Base-by-base conservation (phyloP, 2,329 filamentous ascomycete species). In the Paecilomyces sp. region DNA sequence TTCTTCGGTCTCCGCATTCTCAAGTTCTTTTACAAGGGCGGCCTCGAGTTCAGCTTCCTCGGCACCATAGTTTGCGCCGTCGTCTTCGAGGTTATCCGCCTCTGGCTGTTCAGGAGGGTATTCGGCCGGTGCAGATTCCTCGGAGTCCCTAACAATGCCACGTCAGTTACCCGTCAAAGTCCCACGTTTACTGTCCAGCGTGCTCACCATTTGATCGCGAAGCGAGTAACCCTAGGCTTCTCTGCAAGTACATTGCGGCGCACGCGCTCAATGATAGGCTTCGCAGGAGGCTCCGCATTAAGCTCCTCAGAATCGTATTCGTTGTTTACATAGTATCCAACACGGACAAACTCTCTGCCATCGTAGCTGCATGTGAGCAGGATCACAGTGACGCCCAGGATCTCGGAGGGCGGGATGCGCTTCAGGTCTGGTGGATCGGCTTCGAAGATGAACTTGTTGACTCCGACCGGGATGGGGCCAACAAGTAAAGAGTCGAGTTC, bases 261-360 rank as follows among this genome's bases (percentile, higher is more conserved):
- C 64, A 99, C 91, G 70, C 92, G 91, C 74, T 99, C 95, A 65
- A 97, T 88, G 67, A 95, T 83, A 47, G 92, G 92, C 81, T 96
- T 96, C 60, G 91, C 83, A 6, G 94, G 94, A 9, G 94, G 94
- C 68, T 97, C 92, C 55, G 88, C 87, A 68, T 86, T 89, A 64
- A 99, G 84, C 74, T 96, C 91, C 70, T 95, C 91, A 28, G 90
- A 89, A 68, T 96, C 91, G 76, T 99, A 99, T 77, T 99, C 95
- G 71, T 99, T 99, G 83, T 97, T 99, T 70, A 99, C 94, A 68
- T 99, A 99, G 84, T 99, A 99, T 63, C 94, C 94, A 51, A 99
- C 93, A 66, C 94, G 92, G 47, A 99, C 92, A 70, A 99, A 99
- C 76, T 99, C 94, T 71, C 94, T 87, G 58, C 90, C 89, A 70